Evolutionary conservation across 805 yeast genomes (phyloP).

Genomic region (Kluyveromyces dobzhanskii): DNA sequence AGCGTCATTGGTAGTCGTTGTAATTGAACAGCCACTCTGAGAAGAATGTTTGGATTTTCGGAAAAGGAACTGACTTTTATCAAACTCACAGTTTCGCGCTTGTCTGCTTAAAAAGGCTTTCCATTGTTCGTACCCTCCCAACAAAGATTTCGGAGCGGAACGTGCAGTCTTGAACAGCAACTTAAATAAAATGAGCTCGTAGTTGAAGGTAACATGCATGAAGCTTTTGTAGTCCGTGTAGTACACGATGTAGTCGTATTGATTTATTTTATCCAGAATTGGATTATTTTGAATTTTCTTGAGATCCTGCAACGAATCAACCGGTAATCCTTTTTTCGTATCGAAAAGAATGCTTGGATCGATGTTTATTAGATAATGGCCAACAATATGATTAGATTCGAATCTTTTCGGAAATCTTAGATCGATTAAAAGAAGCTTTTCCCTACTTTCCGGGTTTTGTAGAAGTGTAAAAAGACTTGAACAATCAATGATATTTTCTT

Average conservation of each 20-base stretch:
- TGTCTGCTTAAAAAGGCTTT: conserved; percentile 25
- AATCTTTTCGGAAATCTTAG: conserved; percentile 30
- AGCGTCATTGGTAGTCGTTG: conserved; percentile 9
- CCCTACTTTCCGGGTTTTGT: conserved; percentile 38
- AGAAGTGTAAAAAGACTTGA: conserved; percentile 37
- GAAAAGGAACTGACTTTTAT: conserved; percentile 16
- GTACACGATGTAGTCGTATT: conserved; percentile 31
- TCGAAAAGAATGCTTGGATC: conserved; percentile 33
- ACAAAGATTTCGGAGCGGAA: conserved; percentile 23
- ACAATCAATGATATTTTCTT: conserved; percentile 46
- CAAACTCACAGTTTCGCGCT: conserved; percentile 18
- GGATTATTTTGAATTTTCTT: conserved; percentile 19
- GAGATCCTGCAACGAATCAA: conserved; percentile 26
- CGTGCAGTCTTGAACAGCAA: conserved; percentile 15
- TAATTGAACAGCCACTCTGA: neutral
- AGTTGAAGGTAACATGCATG: conserved; percentile 26
- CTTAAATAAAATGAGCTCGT: conserved; percentile 25
- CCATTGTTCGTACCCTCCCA: conserved; percentile 43
- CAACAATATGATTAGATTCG: conserved; percentile 30
- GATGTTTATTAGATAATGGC: conserved; percentile 31
- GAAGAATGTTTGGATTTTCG: neutral
- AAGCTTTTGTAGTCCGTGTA: conserved; percentile 33
- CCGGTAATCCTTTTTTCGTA: conserved; percentile 19
- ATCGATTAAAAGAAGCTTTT: conserved; percentile 31
- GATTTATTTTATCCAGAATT: conserved; percentile 24